Percentiles rank a stretch among this genome's conserved stretches.
Conservation (phyloP, 805 yeast genomes). For the Spathaspora sp. region DNA sequence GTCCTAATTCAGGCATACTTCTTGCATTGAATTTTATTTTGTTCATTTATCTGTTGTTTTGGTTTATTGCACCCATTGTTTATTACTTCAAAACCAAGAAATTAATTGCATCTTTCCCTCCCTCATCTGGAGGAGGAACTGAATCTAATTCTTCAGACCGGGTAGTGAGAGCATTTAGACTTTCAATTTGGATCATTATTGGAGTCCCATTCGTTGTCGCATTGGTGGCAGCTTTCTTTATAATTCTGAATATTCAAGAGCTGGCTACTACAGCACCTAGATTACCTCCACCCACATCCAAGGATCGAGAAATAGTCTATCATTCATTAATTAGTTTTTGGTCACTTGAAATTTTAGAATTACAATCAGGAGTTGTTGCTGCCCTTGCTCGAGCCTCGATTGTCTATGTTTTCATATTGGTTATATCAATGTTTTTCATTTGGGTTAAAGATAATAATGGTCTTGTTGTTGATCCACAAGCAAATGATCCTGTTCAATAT, state of each 20-base stretch:
- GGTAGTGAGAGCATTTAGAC: slow-evolving; percentile 19
- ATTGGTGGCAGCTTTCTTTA: slow-evolving; percentile 2
- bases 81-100: slow-evolving; percentile 26
- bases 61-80: slow-evolving; percentile 13
- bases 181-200: slow-evolving; percentile 23
- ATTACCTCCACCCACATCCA: background rate
- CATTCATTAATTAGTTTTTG: background rate
- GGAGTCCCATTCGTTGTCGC: slow-evolving; percentile 18
- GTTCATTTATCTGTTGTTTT: slow-evolving; percentile 8
- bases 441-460: slow-evolving; percentile 32
- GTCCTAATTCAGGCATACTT: background rate
- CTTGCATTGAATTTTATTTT: background rate
- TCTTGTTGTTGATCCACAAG: slow-evolving; percentile 18
- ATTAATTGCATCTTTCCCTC: slow-evolving; percentile 24
- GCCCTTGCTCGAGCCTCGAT: background rate
- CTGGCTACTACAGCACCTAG: background rate
- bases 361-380: background rate
- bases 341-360: background rate
- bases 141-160: slow-evolving; percentile 14
- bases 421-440: slow-evolving; percentile 18
- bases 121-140: slow-evolving; percentile 10
- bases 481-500: slow-evolving; percentile 9
- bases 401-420: background rate
- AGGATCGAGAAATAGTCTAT: background rate
- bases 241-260: background rate